Percentiles rank a stretch among this genome's conserved stretches.
Conservation (phyloP, 108 stramenopile species). For the Schizochytrium sp. region DNA sequence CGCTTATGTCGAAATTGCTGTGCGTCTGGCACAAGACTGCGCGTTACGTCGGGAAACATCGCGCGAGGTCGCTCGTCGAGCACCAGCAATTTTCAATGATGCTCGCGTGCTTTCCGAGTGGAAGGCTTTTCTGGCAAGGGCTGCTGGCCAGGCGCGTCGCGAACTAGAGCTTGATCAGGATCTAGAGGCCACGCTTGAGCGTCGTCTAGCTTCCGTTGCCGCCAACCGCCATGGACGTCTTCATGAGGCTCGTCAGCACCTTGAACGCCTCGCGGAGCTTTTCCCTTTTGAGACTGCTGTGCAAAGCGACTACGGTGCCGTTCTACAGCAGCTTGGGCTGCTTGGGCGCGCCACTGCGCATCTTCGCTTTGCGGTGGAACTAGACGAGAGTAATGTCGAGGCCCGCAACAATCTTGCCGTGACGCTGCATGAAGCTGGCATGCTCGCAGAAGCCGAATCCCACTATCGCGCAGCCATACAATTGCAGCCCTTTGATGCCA, state of each 20-base stretch:
- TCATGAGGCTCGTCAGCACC: background rate
- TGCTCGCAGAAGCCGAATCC: background rate
- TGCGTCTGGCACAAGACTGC: background rate
- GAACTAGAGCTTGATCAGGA: background rate
- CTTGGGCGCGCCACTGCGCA: background rate
- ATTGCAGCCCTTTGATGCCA: background rate
- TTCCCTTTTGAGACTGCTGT: background rate
- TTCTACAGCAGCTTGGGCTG: conserved; percentile 4
- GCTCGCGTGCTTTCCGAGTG: conserved; percentile 11
- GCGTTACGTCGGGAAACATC: background rate
- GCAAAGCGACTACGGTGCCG: conserved; percentile 11
- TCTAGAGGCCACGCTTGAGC: too few species aligned
- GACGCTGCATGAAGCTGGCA: background rate
- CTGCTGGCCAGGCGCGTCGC: background rate
- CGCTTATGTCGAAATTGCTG: conserved; percentile 25
- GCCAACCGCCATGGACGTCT: background rate
- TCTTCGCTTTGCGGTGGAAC: background rate
- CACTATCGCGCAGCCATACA: background rate
- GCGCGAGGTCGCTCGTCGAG: background rate
- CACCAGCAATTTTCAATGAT: conserved; percentile 19
- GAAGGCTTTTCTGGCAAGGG: conserved; percentile 12
- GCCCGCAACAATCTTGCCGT: conserved; percentile 5
- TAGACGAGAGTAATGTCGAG: background rate
- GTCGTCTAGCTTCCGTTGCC: too few species aligned
- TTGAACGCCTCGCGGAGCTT: background rate